phyloP scores from a whole-genome alignment of 148 eudicot genomes.

The Agrostemma githago region DNA sequence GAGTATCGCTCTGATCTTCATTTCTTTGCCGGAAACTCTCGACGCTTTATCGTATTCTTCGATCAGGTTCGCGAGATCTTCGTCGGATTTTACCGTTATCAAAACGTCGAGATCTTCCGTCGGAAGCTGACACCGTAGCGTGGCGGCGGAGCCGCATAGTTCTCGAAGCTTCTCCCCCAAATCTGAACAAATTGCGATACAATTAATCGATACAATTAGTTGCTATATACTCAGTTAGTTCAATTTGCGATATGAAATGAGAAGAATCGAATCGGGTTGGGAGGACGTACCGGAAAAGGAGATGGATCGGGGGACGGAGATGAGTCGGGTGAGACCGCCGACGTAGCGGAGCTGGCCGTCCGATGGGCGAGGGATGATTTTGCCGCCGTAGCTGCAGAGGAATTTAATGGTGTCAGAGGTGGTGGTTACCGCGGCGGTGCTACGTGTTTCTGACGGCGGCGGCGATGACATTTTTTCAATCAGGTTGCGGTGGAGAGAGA shows the following conservation, averaged over 20 bases:
- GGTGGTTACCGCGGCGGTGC: background rate
- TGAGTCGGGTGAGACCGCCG: slow-evolving; percentile 74
- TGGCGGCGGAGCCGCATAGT: slow-evolving; percentile 51
- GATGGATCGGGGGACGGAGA: slow-evolving; percentile 56
- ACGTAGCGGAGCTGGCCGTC: slow-evolving; percentile 72
- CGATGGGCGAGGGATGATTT: slow-evolving; percentile 64
- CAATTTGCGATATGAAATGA: background rate
- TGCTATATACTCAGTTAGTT: too few relatives aligned
- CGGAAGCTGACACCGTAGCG: slow-evolving; percentile 65
- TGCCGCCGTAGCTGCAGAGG: slow-evolving; percentile 82
- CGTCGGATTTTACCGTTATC: slow-evolving; percentile 61
- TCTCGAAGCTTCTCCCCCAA: slow-evolving; percentile 56
- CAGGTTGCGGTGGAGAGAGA: background rate
- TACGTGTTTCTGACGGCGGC: slow-evolving; percentile 5
- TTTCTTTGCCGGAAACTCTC: slow-evolving; percentile 23
- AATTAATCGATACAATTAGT: too few relatives aligned
- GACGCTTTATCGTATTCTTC: slow-evolving; percentile 67
- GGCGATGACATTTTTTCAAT: background rate
- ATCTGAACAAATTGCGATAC: slow-evolving; percentile 29
- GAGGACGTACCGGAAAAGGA: slow-evolving; percentile 44
- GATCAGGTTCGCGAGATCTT: slow-evolving; percentile 52
- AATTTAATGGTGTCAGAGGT: slow-evolving; percentile 39
- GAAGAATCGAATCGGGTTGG: background rate
- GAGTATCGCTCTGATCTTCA: slow-evolving; percentile 68
- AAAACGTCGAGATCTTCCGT: slow-evolving; percentile 70